Percentiles rank a stretch among this genome's conserved stretches.
These are phyloP conservation scores for Pseudogymnoascus sp. DNA, from an alignment of 2,329 filamentous ascomycete genomes.

Conservation along the genomic window DNA sequence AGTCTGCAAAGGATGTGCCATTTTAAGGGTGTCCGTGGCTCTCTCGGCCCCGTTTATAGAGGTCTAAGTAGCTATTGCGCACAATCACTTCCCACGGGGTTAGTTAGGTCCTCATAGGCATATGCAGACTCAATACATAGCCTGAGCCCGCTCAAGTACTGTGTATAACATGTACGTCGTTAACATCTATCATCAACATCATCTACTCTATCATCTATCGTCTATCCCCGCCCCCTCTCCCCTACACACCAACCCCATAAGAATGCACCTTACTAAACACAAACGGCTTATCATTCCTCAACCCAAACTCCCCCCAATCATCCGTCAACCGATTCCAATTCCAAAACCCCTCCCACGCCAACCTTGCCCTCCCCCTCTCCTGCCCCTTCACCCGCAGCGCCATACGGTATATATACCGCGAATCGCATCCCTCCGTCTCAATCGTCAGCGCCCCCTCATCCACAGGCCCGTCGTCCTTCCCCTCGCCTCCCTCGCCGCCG, in stretches of 20 bases:
- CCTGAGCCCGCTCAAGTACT: background rate
- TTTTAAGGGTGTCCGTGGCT: conserved; percentile 30
- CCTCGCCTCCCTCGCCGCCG: conserved; percentile 22
- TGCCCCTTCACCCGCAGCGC: conserved; percentile 63
- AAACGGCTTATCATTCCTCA: conserved; percentile 56
- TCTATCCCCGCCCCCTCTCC: background rate
- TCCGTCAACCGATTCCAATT: conserved; percentile 84
- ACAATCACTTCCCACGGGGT: too few relatives aligned
- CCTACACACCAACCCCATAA: conserved; percentile 44
- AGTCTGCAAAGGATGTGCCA: conserved; percentile 38
- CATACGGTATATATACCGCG: conserved; percentile 79
- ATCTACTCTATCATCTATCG: background rate
- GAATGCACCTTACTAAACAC: conserved; percentile 60
- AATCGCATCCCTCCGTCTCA: conserved; percentile 74
- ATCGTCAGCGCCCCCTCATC: conserved; percentile 33
- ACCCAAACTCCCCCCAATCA: conserved; percentile 75
- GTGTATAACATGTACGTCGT: background rate
- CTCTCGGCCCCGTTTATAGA: too few relatives aligned
- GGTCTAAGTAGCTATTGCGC: too few relatives aligned
- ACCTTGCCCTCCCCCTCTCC: conserved; percentile 68
- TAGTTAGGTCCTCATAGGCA: background rate
- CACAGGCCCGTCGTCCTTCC: conserved; percentile 22
- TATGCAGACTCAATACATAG: background rate
- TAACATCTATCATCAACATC: background rate
- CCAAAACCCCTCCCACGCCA: conserved; percentile 84